Base-by-base conservation (phyloP, 805 yeast species). In the Kodamaea sagamina region DNA sequence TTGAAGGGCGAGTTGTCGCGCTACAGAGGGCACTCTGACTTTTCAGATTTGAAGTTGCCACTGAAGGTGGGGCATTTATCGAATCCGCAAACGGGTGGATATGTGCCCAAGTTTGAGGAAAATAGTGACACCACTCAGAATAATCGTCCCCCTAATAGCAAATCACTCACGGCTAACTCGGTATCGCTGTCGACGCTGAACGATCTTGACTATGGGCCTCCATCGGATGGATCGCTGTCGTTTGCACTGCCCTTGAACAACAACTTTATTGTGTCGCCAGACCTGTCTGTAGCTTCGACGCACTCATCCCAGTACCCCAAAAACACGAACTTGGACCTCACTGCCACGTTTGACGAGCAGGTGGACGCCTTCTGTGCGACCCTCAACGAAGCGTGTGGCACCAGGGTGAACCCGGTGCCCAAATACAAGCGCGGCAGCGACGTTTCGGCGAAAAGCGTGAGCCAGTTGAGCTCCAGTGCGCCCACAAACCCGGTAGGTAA, bases 381-480 rank as follows among this genome's bases (percentile, higher is more conserved):
- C 53, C 73, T 92, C 57, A 77, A 79, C 48, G 75, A 81, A 60
- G 97, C 89, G 1, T 90, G 97, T 64, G 97, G 97, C 12, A 82
- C 83, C 5, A 81, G 72, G 53, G 74, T 74, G 11, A 65, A 77
- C 49, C 96, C 93, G 3, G 59, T 82, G 3, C 95, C 96, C 2
- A 66, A 68, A 47, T 62, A 47, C 42, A 55, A 59, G 39, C 50
- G 62, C 13, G 44, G 39, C 32, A 17, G 49, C 52, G 25, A 32
- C 8, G 26, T 26, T 3, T 29, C 34, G 6, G 34, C 34, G 4
- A 29, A 17, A 29, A 29, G 34, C 19, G 18, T 28, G 12, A 28
- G 28, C 28, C 44, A 40, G 9, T 24, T 41, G 4, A 27, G 45
- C 3, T 25, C n/a, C 8, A 6, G 39, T 8, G 27, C 44, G 6